Evolutionary conservation across 75 land plant genomes (phyloP), one percentile per base, ranked within the genome.

Genomic region (Isoetes taiwanensis): DNA sequence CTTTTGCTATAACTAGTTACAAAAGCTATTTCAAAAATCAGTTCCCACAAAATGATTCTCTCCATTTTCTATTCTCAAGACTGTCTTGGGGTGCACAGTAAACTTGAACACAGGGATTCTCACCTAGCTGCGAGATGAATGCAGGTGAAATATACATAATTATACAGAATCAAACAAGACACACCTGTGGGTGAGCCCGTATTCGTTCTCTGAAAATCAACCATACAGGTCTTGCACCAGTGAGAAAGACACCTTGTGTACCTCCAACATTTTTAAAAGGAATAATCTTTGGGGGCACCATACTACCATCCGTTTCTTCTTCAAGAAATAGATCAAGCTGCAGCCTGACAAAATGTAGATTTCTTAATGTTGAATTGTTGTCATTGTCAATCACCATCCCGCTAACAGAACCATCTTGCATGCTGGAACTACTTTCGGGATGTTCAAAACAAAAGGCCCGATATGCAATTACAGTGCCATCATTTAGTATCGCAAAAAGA

Each of bases 121-220:
- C n/a, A n/a, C n/a, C n/a, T n/a, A n/a, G n/a, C n/a, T n/a, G n/a
- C n/a, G n/a, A n/a, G n/a, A n/a, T n/a, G n/a, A n/a, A n/a, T n/a
- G n/a, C n/a, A n/a, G n/a, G n/a, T n/a, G 20, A 3, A 58, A 20
- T 23, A 19, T 9, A 38, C 40, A 25, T 35, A 10, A 57, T 1
- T 2, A 34, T 35, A 4, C 25, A 57, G 8, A 11, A 34, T 3
- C 35, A 12, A 35, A 2, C n/a, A 38, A 4, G 2, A 0, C 68
- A 56, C 34, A 85, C 97, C 95, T 93, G 98, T 57, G 99, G 99
- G 73, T 94, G 99, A 25, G 78, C 67, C 26, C 97, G 86, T 52
- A 94, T 62, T 21, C 96, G 70, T 58, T 83, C 90, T 43, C 99
- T 75, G 63, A 78, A 94, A 21, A 85, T 57, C 28, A 89, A 71